Conservation (phyloP, 1,139 yeast genomes). For the Lodderomyces parapsilosis region DNA sequence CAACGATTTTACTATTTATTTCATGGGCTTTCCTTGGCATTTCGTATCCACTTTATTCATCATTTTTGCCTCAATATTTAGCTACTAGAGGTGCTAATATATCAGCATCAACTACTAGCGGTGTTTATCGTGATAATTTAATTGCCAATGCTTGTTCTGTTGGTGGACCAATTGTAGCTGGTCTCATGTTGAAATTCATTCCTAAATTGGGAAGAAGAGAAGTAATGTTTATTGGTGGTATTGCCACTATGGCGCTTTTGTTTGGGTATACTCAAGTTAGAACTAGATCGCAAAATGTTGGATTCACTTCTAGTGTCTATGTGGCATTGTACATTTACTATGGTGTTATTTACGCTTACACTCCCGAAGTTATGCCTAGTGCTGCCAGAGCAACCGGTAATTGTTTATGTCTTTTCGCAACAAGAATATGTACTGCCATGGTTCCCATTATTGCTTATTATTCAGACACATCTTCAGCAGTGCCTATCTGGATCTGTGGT, state of each 20-base stretch:
- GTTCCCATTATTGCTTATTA: conserved; percentile 32
- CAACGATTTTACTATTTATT: conserved; percentile 28
- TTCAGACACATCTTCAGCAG: conserved; percentile 25
- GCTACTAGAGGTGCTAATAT: conserved; percentile 41
- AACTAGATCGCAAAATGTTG: conserved; percentile 29
- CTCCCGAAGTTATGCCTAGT: conserved; percentile 37
- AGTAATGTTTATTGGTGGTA: conserved; percentile 32
- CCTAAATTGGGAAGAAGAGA: conserved; percentile 35
- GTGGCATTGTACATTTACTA: conserved; percentile 32
- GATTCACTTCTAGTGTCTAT: conserved; percentile 29
- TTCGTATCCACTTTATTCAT: conserved; percentile 38
- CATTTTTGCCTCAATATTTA: conserved; percentile 37
- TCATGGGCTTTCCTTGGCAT: conserved; percentile 41
- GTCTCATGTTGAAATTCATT: conserved; percentile 22
- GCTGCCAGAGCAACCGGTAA: conserved; percentile 36
- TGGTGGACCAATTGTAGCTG: conserved; percentile 36
- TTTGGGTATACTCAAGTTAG: conserved; percentile 34
- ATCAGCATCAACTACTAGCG: conserved; percentile 24
- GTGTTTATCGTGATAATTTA: conserved; percentile 32
- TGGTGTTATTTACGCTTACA: conserved; percentile 32
- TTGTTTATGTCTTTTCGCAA: conserved; percentile 29
- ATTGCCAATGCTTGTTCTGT: conserved; percentile 28
- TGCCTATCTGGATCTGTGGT: conserved; percentile 38
- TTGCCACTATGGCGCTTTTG: conserved; percentile 32
- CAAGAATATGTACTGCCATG: conserved; percentile 29